phyloP scores from a whole-genome alignment of 1,284 basidiomycete genomes.

The Cerioporus squamosus region DNA sequence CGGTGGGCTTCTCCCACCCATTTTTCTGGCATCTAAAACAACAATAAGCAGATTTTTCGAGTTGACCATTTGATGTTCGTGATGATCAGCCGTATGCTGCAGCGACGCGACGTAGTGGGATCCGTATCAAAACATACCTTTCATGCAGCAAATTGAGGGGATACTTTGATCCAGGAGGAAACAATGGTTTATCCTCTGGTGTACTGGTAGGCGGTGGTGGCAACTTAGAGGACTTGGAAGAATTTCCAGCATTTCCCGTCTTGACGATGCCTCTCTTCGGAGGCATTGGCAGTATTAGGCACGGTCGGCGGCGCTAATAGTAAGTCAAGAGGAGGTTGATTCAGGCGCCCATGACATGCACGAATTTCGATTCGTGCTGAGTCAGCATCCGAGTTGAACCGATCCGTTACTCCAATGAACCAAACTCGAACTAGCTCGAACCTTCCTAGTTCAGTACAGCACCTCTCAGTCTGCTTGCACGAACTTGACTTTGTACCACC shows the following conservation, averaged over 20 bases:
- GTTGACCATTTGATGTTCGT: too few species aligned
- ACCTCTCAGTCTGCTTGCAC: neutral
- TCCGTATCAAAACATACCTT: slow-evolving; percentile 50
- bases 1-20: slow-evolving; percentile 81
- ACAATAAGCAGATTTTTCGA: too few species aligned
- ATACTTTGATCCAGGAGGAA: slow-evolving; percentile 82
- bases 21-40: slow-evolving; percentile 76
- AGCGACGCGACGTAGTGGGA: neutral
- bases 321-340: neutral
- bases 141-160: slow-evolving; percentile 80
- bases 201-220: slow-evolving; percentile 23
- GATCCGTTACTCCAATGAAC: neutral
- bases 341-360: slow-evolving; percentile 10
- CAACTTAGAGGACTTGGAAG: slow-evolving; percentile 57
- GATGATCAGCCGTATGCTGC: too few species aligned
- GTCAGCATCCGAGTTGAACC: slow-evolving; percentile 14
- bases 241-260: slow-evolving; percentile 86
- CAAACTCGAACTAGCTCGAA: slow-evolving; percentile 2
- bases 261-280: slow-evolving; percentile 80
- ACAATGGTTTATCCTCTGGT: slow-evolving; percentile 58
- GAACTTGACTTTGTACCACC: slow-evolving; percentile 11
- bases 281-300: too few species aligned
- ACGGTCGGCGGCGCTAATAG: neutral
- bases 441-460: neutral
- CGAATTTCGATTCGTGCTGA: slow-evolving; percentile 1